Evolutionary conservation across 495 filamentous ascomycete genomes (phyloP).

Genomic region (Penicillium dipodomyicola): DNA sequence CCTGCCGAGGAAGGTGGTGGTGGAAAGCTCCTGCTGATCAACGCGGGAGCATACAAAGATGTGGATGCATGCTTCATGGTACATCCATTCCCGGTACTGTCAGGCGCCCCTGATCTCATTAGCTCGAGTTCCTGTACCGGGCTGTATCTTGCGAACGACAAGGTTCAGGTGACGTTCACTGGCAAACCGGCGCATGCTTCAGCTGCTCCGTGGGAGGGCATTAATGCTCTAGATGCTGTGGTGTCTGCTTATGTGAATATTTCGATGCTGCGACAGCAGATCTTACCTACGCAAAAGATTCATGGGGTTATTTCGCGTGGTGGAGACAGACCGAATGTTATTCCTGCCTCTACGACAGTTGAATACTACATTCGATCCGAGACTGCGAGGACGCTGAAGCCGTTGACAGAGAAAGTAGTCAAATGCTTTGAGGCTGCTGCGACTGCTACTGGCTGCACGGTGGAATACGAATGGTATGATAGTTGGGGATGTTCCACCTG

Average conservation of each 20-base stretch:
- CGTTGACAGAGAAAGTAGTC: slow-evolving; percentile 48
- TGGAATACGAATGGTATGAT: slow-evolving; percentile 43
- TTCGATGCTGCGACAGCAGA: slow-evolving; percentile 60
- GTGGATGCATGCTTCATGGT: slow-evolving; percentile 54
- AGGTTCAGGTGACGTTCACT: slow-evolving; percentile 42
- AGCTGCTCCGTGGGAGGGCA: slow-evolving; percentile 58
- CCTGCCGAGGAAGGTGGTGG: slow-evolving; percentile 43
- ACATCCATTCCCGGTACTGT: slow-evolving; percentile 46
- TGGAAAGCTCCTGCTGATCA: slow-evolving; percentile 50
- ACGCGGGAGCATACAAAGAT: slow-evolving; percentile 47
- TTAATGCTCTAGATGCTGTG: slow-evolving; percentile 65
- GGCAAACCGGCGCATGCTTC: slow-evolving; percentile 56
- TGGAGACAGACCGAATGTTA: slow-evolving; percentile 51
- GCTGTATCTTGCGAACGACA: slow-evolving; percentile 52
- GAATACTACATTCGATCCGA: slow-evolving; percentile 56
- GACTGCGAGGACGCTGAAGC: slow-evolving; percentile 40
- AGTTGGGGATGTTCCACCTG: background rate
- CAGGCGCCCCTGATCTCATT: slow-evolving; percentile 21
- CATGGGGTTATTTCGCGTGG: slow-evolving; percentile 45
- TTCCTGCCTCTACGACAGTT: slow-evolving; percentile 50
- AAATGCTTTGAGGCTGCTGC: slow-evolving; percentile 59
- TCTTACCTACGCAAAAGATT: slow-evolving; percentile 42
- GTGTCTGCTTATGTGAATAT: slow-evolving; percentile 60
- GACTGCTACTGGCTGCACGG: slow-evolving; percentile 52
- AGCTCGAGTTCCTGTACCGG: slow-evolving; percentile 34